phyloP scores from a whole-genome alignment of 148 eudicot species.

The Heliosperma pusillum region DNA sequence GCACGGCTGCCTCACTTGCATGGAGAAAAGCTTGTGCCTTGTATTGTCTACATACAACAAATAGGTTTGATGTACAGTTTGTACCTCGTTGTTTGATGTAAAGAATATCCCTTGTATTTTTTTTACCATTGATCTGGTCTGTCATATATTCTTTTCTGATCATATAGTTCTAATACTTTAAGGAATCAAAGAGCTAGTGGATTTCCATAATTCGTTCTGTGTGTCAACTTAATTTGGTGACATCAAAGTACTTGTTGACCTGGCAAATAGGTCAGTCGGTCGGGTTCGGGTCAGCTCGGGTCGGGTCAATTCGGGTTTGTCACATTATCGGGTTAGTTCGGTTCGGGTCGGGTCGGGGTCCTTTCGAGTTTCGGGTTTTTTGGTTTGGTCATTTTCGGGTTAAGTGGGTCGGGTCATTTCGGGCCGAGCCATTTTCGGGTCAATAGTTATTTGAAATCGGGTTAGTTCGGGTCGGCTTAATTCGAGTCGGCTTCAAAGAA shows the following conservation, averaged over 20 bases:
- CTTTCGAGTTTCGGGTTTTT: too few species aligned
- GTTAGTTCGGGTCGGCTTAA: too few species aligned
- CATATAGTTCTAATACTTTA: background rate
- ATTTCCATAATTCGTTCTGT: background rate
- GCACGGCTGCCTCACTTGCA: conserved; percentile 67
- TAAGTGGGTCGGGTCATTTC: too few species aligned
- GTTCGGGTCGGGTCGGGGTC: too few species aligned
- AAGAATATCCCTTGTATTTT: conserved; percentile 6
- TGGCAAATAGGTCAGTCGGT: too few species aligned
- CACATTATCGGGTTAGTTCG: too few species aligned
- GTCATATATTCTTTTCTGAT: background rate
- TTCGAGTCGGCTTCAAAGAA: too few species aligned
- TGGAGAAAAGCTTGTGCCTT: conserved; percentile 49
- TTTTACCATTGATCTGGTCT: background rate
- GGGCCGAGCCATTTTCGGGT: too few species aligned
- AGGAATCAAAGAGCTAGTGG: conserved; percentile 5
- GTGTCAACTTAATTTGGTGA: background rate
- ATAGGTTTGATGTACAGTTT: conserved; percentile 52
- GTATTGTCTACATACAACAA: conserved; percentile 75
- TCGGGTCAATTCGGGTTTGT: too few species aligned
- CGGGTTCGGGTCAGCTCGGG: too few species aligned
- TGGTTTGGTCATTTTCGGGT: too few species aligned
- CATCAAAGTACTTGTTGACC: background rate
- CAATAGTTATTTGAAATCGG: too few species aligned
- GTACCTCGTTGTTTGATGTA: background rate